Conservation (phyloP, 768 basidiomycete species). For the Basidioascus undulatus region DNA sequence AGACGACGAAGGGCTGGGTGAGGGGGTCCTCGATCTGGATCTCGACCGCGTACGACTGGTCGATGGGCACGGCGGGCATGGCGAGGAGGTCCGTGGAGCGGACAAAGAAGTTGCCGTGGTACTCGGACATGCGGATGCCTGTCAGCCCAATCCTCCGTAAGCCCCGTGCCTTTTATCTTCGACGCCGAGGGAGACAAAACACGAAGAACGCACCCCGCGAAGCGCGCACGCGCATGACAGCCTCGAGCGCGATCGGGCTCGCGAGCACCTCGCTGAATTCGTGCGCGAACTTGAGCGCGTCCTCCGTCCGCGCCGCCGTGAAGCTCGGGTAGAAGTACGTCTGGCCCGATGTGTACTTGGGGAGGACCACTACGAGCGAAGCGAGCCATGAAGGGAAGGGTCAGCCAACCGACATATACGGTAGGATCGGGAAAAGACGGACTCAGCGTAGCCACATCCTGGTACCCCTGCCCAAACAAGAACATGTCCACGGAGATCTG, state of each 20-base stretch:
- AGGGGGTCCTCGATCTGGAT: slow-evolving; percentile 86
- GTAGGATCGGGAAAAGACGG: slow-evolving; percentile 10
- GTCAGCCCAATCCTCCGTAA: neutral
- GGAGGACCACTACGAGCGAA: slow-evolving; percentile 42
- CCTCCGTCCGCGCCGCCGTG: slow-evolving; percentile 79
- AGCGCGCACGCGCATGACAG: slow-evolving; percentile 94
- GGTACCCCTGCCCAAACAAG: slow-evolving; percentile 78
- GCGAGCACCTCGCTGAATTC: slow-evolving; percentile 85
- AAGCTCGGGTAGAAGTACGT: slow-evolving; percentile 97
- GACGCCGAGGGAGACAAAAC: neutral
- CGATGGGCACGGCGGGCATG: slow-evolving; percentile 86
- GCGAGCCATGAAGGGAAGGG: too few species aligned
- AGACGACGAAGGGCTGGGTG: slow-evolving; percentile 67
- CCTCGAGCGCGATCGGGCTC: slow-evolving; percentile 85
- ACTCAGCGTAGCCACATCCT: slow-evolving; percentile 87
- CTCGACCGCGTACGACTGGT: slow-evolving; percentile 89
- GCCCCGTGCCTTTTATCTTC: neutral
- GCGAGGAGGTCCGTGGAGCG: slow-evolving; percentile 88
- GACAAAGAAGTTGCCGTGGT: slow-evolving; percentile 98
- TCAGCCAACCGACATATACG: neutral
- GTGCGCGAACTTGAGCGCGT: slow-evolving; percentile 93
- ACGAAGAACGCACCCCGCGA: slow-evolving; percentile 41
- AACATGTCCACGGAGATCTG: slow-evolving; percentile 99
- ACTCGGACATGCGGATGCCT: slow-evolving; percentile 85
- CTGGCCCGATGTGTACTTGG: slow-evolving; percentile 92